Conservation (phyloP, 2,329 filamentous ascomycete species). For the Cytospora piceae region DNA sequence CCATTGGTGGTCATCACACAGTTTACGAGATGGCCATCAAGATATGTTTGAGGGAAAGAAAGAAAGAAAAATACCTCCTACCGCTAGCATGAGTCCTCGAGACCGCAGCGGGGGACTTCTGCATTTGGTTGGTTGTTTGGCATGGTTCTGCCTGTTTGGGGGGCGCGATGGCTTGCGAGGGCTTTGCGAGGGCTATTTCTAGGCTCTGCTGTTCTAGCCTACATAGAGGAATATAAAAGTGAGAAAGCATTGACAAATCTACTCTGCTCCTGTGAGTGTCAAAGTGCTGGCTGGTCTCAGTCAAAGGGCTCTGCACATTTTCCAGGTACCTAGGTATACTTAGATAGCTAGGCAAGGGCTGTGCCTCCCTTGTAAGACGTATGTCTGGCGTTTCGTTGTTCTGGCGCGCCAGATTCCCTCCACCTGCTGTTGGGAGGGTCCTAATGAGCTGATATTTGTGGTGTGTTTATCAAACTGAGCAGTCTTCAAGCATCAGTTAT, state of each 20-base stretch:
- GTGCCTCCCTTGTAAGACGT: too few species aligned
- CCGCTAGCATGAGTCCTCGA: background rate
- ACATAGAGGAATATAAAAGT: conserved; percentile 19
- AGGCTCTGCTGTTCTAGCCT: conserved; percentile 16
- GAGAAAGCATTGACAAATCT: conserved; percentile 5
- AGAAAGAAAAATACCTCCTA: conserved; percentile 19
- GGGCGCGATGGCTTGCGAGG: background rate
- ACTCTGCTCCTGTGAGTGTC: background rate
- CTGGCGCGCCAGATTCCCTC: too few species aligned
- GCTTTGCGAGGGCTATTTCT: background rate
- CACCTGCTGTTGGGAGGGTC: too few species aligned
- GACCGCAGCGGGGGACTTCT: background rate
- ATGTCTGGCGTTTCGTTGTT: too few species aligned
- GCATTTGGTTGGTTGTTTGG: conserved; percentile 6
- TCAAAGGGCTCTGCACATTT: too few species aligned
- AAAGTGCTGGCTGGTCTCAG: background rate
- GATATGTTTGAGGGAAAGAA: background rate
- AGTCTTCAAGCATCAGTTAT: too few species aligned
- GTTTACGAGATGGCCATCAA: conserved; percentile 2
- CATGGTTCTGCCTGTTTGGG: conserved; percentile 12
- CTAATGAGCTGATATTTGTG: too few species aligned
- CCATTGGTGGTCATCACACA: background rate
- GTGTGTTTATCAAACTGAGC: too few species aligned
- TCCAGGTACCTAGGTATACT: too few species aligned
- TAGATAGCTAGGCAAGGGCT: too few species aligned